Percentiles rank a stretch among this genome's conserved stretches.
phyloP scores from a whole-genome alignment of 768 basidiomycete genomes.

The Suillus decipiens region DNA sequence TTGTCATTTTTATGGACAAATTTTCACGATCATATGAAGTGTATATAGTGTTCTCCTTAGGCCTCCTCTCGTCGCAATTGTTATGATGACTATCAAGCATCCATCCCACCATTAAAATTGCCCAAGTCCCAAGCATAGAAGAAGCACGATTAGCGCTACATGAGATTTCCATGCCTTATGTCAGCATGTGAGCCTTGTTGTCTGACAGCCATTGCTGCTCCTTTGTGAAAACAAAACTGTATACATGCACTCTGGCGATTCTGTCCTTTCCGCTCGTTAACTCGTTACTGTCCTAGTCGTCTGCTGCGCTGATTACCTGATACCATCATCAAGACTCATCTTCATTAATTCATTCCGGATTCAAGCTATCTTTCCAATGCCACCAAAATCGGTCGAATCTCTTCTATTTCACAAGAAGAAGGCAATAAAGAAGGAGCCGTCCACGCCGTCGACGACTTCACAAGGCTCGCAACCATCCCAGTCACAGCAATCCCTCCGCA shows the following conservation, averaged over 20 bases:
- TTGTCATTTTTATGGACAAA: slow-evolving; percentile 28
- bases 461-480: slow-evolving; percentile 14
- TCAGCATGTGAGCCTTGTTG: slow-evolving; percentile 6
- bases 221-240: neutral
- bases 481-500: slow-evolving; percentile 29
- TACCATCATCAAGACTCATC: neutral
- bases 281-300: neutral
- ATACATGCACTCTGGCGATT: slow-evolving; percentile 7
- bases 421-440: slow-evolving; percentile 31
- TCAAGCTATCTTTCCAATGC: slow-evolving; percentile 18
- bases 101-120: too few species aligned
- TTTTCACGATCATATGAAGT: slow-evolving; percentile 24
- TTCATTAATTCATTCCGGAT: neutral
- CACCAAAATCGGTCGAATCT: slow-evolving; percentile 38
- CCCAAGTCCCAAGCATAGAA: neutral
- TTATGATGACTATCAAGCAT: slow-evolving; percentile 14
- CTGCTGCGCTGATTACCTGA: neutral
- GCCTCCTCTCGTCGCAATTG: slow-evolving; percentile 14
- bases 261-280: slow-evolving; percentile 1
- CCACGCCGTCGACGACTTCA: slow-evolving; percentile 19
- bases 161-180: neutral
- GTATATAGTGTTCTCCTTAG: slow-evolving; percentile 28
- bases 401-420: slow-evolving; percentile 69
- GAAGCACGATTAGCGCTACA: neutral
- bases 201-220: neutral